Evolutionary conservation across 352 stramenopile genomes (phyloP), one percentile per base, ranked within the genome.

Genomic region (Phytophthora sansomeana): DNA sequence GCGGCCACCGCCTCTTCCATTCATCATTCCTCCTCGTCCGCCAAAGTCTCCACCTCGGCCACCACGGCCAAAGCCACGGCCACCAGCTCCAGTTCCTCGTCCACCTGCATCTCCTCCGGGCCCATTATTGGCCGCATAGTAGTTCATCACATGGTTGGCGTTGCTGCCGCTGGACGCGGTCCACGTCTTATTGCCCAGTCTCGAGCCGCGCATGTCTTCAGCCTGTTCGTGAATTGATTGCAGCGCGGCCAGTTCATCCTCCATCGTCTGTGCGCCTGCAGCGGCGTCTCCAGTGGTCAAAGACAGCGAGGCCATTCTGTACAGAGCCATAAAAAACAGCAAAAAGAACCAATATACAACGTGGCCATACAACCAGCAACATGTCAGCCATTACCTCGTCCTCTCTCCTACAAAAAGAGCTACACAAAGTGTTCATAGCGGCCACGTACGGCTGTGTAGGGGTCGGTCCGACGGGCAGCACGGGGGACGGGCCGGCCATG

Each of bases 121-220:
- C 29, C 79, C 74, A 65, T 69, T 77, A 65, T 69, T 77, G 50
- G 74, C 78, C 32, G 72, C 62, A 54, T 91, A 90, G 59, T 93
- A 95, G 57, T 95, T 93, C 63, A 78, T 83, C 62, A 93, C 86
- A 39, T 83, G 75, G 67, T 92, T 83, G 58, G 81, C 85, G 58
- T 93, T 93, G 70, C 85, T 93, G 68, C 85, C 87, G 13, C 72
- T 78, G 1, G 72, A 79, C 9, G 87, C 78, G 6, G 85, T 92
- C 87, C 87, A 95, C 51, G 85, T 95, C 67, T 94, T 95, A 79
- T 95, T 95, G 48, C 87, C 87, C 41, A 90, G 62, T 47, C 87
- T 80, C 6, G 85, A 74, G 29, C 85, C 85, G 32, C 87, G 80
- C 75, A 93, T 78, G 47, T 95, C 87, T 58, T 94, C 87, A 1